phyloP scores from a whole-genome alignment of 2,329 filamentous ascomycete species.

The Ceratocystis alfenasii region DNA sequence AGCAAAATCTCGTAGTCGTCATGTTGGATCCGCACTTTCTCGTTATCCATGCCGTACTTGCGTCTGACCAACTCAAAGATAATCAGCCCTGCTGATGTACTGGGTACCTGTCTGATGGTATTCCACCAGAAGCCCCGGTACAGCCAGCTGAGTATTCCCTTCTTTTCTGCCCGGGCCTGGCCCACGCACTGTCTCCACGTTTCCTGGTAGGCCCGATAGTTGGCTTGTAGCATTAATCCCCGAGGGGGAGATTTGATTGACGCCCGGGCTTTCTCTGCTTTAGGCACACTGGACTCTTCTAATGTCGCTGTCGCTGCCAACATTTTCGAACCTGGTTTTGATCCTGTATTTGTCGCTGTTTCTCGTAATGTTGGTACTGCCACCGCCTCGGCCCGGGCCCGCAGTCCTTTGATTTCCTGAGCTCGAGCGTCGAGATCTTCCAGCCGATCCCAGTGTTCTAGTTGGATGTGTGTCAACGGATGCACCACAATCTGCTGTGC shows the following conservation, averaged over 20 bases:
- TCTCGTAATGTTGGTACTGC: constrained; percentile 25
- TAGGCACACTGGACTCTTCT: not conserved
- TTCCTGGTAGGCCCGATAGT: constrained; percentile 59
- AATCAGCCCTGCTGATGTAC: constrained; percentile 63
- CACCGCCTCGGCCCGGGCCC: constrained; percentile 26
- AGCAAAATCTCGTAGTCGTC: constrained; percentile 63
- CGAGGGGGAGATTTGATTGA: constrained; percentile 22
- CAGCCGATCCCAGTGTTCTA: constrained; percentile 59
- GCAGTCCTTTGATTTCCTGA: constrained; percentile 23
- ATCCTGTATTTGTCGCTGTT: constrained; percentile 25
- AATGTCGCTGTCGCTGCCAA: constrained; percentile 23
- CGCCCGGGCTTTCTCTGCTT: not conserved
- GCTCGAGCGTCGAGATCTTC: constrained; percentile 57
- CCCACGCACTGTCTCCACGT: constrained; percentile 49
- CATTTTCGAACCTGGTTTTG: too few species aligned
- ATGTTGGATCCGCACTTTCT: constrained; percentile 52
- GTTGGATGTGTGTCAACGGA: constrained; percentile 57
- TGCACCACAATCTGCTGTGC: constrained; percentile 59
- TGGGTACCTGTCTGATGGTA: constrained; percentile 61
- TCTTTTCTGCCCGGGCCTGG: constrained; percentile 44
- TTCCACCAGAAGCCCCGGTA: constrained; percentile 62
- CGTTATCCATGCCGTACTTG: constrained; percentile 54
- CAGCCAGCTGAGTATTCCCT: constrained; percentile 49
- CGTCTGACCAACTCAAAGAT: constrained; percentile 66
- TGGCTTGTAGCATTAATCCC: constrained; percentile 49